Conservation (phyloP, 2,329 filamentous ascomycete species). For the Lasiodiplodia citricola region DNA sequence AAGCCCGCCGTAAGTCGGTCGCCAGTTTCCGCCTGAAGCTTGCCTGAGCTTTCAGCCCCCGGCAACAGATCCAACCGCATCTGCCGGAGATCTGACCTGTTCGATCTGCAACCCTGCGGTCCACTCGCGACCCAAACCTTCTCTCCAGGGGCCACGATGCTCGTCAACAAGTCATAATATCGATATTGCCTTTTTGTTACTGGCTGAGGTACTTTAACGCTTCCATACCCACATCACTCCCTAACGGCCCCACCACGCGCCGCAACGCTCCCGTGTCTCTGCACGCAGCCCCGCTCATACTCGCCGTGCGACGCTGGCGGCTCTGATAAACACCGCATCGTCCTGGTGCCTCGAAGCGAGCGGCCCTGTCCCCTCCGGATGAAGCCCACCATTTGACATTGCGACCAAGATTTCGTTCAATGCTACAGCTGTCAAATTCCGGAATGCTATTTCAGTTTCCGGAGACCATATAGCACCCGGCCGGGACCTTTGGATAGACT, state of each 20-base stretch:
- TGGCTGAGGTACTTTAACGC: background rate
- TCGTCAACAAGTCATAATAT: background rate
- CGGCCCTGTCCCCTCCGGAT: background rate
- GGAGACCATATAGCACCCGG: background rate
- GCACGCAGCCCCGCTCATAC: background rate
- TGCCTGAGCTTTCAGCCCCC: background rate
- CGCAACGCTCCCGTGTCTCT: slow-evolving; percentile 6
- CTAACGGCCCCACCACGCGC: slow-evolving; percentile 9
- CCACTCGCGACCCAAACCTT: background rate
- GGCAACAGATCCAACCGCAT: slow-evolving; percentile 15
- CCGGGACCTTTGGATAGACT: background rate
- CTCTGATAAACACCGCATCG: background rate
- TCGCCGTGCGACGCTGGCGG: background rate
- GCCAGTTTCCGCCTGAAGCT: background rate
- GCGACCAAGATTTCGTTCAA: background rate
- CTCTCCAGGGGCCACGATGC: background rate
- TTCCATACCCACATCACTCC: background rate
- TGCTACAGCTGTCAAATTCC: background rate
- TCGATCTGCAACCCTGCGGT: slow-evolving; percentile 5
- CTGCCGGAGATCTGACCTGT: slow-evolving; percentile 9
- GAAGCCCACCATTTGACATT: background rate
- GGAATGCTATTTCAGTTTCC: background rate
- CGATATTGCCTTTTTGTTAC: background rate
- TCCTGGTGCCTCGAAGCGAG: background rate
- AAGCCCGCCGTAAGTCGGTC: background rate